A percentile compares a stretch with the other conserved stretches of the same genome.
Conservation (phyloP, 2,329 filamentous ascomycete species). For the Penicillium expansum region DNA sequence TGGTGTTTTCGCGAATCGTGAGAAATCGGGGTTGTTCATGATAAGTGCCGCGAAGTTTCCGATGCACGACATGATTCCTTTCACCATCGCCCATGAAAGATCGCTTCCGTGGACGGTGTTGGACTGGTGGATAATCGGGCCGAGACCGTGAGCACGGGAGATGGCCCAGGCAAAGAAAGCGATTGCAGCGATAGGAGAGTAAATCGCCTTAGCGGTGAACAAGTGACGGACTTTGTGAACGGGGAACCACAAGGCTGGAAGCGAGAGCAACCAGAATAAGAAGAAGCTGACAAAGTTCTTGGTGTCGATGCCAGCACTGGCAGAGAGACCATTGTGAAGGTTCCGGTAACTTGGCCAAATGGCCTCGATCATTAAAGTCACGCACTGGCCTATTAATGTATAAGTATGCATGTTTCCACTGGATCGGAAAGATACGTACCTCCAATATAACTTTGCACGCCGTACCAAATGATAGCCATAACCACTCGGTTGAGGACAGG, state of each 20-base stretch:
- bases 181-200: constrained; percentile 79
- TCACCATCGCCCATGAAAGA: constrained; percentile 78
- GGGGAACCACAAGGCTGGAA: constrained; percentile 85
- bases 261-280: constrained; percentile 76
- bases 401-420: neutral
- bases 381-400: constrained; percentile 61
- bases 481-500: constrained; percentile 85
- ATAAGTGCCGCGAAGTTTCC: constrained; percentile 90
- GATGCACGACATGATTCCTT: constrained; percentile 83
- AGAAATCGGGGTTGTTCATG: constrained; percentile 75
- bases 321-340: constrained; percentile 66
- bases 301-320: constrained; percentile 67
- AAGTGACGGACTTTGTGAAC: constrained; percentile 85
- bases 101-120: constrained; percentile 62
- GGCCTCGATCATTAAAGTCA: constrained; percentile 82
- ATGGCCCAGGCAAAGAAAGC: constrained; percentile 87
- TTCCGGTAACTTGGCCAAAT: constrained; percentile 67
- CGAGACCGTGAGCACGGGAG: constrained; percentile 75
- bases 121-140: constrained; percentile 73
- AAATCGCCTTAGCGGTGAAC: constrained; percentile 84
- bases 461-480: constrained; percentile 86
- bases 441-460: constrained; percentile 72
- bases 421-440: constrained; percentile 33
- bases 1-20: constrained; percentile 76
- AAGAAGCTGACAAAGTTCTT: constrained; percentile 78